Evolutionary conservation across 257 asterid genomes (phyloP).

Genomic region (Lithospermum erythrorhizon): DNA sequence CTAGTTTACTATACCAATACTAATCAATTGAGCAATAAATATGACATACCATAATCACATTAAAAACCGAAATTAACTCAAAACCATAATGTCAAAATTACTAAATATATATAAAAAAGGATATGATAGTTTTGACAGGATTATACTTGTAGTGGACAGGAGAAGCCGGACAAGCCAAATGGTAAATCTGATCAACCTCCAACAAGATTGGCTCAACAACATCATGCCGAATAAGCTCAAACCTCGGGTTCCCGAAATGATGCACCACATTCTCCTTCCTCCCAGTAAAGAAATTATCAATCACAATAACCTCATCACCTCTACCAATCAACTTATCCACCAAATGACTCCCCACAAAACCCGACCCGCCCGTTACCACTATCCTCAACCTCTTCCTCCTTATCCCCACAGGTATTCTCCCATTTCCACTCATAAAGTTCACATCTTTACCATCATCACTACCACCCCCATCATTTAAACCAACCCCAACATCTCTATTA

Average conservation of each 20-base stretch:
- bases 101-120: constrained; percentile 6
- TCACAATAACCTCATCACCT: constrained; percentile 37
- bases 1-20: not conserved
- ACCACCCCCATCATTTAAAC: too few relatives aligned
- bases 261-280: constrained; percentile 37
- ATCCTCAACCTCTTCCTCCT: constrained; percentile 27
- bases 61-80: too few relatives aligned
- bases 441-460: too few relatives aligned
- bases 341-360: constrained; percentile 35
- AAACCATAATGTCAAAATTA: too few relatives aligned
- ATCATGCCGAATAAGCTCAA: constrained; percentile 30
- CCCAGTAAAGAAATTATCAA: constrained; percentile 37
- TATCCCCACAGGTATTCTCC: constrained; percentile 25
- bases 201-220: constrained; percentile 37
- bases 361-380: constrained; percentile 36
- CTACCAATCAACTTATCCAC: constrained; percentile 28
- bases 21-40: too few relatives aligned
- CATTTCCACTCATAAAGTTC: not conserved
- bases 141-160: constrained; percentile 37
- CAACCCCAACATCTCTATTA: not conserved
- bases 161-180: constrained; percentile 39
- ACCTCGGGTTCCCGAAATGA: constrained; percentile 29
- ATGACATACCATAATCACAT: too few relatives aligned
- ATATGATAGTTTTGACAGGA: constrained; percentile 38
- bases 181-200: constrained; percentile 42